Evolutionary conservation across 495 filamentous ascomycete species (phyloP).

Genomic region (Hyaloscypha hepaticicola): DNA sequence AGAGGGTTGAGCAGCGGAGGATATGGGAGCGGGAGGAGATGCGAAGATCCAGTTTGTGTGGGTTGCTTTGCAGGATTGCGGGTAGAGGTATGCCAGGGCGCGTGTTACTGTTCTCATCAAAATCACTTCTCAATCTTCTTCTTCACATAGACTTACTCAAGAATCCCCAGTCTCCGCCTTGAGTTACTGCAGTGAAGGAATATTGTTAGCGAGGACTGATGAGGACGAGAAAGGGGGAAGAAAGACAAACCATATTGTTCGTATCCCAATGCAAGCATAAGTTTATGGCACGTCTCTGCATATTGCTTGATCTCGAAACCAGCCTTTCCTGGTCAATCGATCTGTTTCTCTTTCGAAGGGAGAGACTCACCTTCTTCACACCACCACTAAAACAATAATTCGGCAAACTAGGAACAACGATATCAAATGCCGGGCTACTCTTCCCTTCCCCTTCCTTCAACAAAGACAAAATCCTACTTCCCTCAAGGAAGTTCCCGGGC

Average conservation of each 20-base stretch:
- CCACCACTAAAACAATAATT: slow-evolving; percentile 67
- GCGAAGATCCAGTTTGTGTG: slow-evolving; percentile 42
- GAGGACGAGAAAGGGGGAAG: neutral
- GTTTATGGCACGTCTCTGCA: slow-evolving; percentile 56
- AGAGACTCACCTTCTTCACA: slow-evolving; percentile 43
- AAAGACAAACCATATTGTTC: slow-evolving; percentile 50
- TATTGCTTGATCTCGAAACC: slow-evolving; percentile 60
- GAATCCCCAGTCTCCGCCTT: slow-evolving; percentile 71
- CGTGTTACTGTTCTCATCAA: slow-evolving; percentile 38
- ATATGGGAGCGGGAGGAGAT: neutral
- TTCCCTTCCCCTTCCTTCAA: slow-evolving; percentile 39
- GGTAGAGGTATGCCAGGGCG: slow-evolving; percentile 55
- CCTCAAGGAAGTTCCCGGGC: slow-evolving; percentile 58
- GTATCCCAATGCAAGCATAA: slow-evolving; percentile 67
- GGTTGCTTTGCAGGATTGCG: slow-evolving; percentile 49
- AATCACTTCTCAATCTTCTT: neutral
- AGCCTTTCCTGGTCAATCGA: too few species aligned
- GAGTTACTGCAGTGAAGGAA: slow-evolving; percentile 51
- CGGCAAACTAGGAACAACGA: slow-evolving; percentile 64
- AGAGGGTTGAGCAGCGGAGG: slow-evolving; percentile 2
- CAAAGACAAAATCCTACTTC: slow-evolving; percentile 55
- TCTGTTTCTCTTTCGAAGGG: too few species aligned
- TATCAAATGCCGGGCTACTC: slow-evolving; percentile 54
- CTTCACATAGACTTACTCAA: slow-evolving; percentile 25
- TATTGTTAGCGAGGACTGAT: neutral